Evolutionary conservation across 1,284 basidiomycete genomes (phyloP), one percentile per base, ranked within the genome.

Genomic region (Boletus albobrunnescens): DNA sequence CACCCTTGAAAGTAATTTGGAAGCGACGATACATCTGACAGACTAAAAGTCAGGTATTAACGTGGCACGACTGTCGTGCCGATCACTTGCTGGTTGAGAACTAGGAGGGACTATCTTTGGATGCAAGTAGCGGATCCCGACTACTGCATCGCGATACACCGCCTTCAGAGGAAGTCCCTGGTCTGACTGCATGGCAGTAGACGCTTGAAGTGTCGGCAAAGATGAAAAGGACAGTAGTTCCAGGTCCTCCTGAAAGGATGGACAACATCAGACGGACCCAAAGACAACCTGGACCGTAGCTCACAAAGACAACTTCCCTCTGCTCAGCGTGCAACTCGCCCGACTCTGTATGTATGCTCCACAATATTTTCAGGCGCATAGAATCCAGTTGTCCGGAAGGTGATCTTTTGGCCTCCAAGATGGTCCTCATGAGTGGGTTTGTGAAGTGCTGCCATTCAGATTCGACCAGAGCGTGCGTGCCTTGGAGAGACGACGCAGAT

Each of bases 361-460:
- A 89, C 24, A 79, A 35, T 32, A 88, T 77, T 23, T 78, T 75
- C 42, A 87, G 63, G 37, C 79, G 71, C 50, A 84, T 77, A 36
- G 82, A 84, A 51, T 80, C 75, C 3, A 84, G 69, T 36, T 73
- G 71, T 14, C 71, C 74, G 7, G 60, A 66, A 5, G 67, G 61
- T 9, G 73, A 64, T 59, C 75, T 82, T 55, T 71, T 78, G 26
- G 74, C 70, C 58, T 88, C 84, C n/a, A 88, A 68, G 28, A 76
- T 65, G 26, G 87, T 73, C 31, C 69, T 75, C 49, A 89, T 76
- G 38, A 73, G 63, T 0, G 86, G 85, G 54, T 87, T 85, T 24
- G 75, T 75, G 57, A 82, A 88, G 59, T 89, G 87, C 56, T 87
- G 83, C 86, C 86, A 89, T 61, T 86, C 83, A 12, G 71, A 57